Evolutionary conservation across 2,329 filamentous ascomycete species (phyloP), one percentile per base, ranked within the genome.

Genomic region (Botryotinia convoluta): DNA sequence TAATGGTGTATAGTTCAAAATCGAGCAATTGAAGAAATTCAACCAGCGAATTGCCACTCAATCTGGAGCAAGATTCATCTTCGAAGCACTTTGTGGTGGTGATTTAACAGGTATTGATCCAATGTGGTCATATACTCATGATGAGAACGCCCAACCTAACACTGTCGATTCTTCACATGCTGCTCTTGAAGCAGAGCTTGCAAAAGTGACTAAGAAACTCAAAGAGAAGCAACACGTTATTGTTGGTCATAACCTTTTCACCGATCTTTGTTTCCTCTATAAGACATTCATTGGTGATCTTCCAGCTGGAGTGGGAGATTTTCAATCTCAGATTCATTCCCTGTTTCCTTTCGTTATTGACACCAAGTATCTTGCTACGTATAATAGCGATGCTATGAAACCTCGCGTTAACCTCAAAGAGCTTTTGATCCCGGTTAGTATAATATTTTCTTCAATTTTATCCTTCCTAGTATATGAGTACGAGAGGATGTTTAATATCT

Each of bases 211-310:
- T 0, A 45, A 64, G 18, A 72, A 73, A 18, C 75, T 85, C 3
- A 79, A 80, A 63, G 45, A 48, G 1, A 77, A 76, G 20, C 75
- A 74, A 3, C 83, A 81, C 0, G 76, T 89, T 0, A 77, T 92
- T 0, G 84, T 92, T 4, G 89, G 90, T 0, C 90, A 92, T 81
- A 92, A 92, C 77, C 84, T 89, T 74, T 88, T 92, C 75, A 86
- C 87, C 2, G 90, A 92, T 76, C 82, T 92, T 4, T 85, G 88
- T 51, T 91, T 91, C 77, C 81, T 92, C 51, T 90, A 91, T 79
- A 81, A 84, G n/a, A 86, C 85, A 1, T 92, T 92, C 79, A 83
- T 91, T 68, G 88, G 88, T 1, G 75, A 81, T 1, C 82, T 92
- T 2, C 90, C 90, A 0, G 81, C 83, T 3, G 86, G 82, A 0